These are phyloP conservation scores for Pleurotus giganteus DNA, from an alignment of 768 basidiomycete genomes.

Conservation along the genomic window DNA sequence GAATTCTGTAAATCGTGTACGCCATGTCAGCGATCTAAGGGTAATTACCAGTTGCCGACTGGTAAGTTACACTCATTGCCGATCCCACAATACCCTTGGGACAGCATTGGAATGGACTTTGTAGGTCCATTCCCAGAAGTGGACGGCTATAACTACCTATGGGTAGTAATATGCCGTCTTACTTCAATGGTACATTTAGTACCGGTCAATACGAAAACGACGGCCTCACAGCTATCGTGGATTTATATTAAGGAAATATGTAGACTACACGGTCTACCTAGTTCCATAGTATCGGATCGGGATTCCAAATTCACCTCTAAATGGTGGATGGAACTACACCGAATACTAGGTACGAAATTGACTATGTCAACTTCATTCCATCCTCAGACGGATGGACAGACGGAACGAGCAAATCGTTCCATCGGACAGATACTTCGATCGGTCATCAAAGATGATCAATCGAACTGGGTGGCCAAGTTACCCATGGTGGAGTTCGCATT, in stretches of 20 bases:
- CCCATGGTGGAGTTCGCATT: constrained; percentile 38
- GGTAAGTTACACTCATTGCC: constrained; percentile 30
- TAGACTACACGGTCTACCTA: constrained; percentile 26
- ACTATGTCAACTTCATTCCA: constrained; percentile 38
- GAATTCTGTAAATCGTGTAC: constrained; percentile 23
- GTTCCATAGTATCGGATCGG: constrained; percentile 30
- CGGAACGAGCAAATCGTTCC: constrained; percentile 23
- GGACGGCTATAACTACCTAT: constrained; percentile 25
- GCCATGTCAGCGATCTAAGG: constrained; percentile 23
- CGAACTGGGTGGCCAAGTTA: constrained; percentile 28
- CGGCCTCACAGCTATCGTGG: constrained; percentile 26
- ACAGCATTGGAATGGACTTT: constrained; percentile 39
- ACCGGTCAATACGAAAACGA: constrained; percentile 21
- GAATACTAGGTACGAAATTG: constrained; percentile 25
- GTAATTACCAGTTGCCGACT: constrained; percentile 11
- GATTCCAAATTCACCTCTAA: constrained; percentile 32
- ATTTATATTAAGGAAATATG: constrained; percentile 26
- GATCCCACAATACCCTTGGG: constrained; percentile 29
- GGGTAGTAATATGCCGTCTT: constrained; percentile 28
- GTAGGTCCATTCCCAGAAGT: constrained; percentile 30
- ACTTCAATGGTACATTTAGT: constrained; percentile 32
- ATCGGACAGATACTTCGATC: constrained; percentile 29
- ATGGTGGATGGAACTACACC: constrained; percentile 29
- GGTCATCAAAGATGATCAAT: constrained; percentile 22
- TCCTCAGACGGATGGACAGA: constrained; percentile 37